Conservation (phyloP, 345 rosid species). For the Citrus reticulata region DNA sequence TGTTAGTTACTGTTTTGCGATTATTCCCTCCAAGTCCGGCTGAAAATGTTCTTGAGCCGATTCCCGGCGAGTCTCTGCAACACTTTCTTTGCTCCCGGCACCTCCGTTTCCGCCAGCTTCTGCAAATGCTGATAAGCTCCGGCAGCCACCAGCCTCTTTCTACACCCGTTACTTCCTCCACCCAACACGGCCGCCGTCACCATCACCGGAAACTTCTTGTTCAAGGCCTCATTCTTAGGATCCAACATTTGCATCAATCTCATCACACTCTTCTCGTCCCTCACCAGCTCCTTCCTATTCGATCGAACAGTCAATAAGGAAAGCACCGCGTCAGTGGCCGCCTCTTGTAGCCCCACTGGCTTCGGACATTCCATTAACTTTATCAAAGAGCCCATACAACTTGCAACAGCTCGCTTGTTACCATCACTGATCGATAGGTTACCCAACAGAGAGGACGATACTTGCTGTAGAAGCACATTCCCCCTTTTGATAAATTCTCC, state of each 20-base stretch:
- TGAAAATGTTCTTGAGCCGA: slow-evolving; percentile 56
- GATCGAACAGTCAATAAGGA: slow-evolving; percentile 51
- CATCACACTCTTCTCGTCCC: slow-evolving; percentile 69
- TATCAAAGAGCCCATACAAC: slow-evolving; percentile 54
- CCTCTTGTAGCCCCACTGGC: slow-evolving; percentile 73
- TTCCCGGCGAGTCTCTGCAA: slow-evolving; percentile 59
- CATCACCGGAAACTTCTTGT: slow-evolving; percentile 60
- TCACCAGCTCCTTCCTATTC: slow-evolving; percentile 57
- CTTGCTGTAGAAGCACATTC: slow-evolving; percentile 43
- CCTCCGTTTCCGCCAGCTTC: slow-evolving; percentile 52
- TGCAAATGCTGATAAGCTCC: slow-evolving; percentile 63
- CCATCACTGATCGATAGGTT: slow-evolving; percentile 56
- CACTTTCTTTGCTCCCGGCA: slow-evolving; percentile 63
- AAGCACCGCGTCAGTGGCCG: slow-evolving; percentile 51
- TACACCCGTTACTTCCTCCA: slow-evolving; percentile 45
- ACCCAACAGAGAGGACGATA: slow-evolving; percentile 47
- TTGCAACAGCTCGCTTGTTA: slow-evolving; percentile 63
- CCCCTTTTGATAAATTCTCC: slow-evolving; percentile 64
- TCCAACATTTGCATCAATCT: slow-evolving; percentile 70
- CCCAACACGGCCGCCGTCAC: slow-evolving; percentile 42
- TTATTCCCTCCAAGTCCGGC: slow-evolving; percentile 69
- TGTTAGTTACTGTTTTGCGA: slow-evolving; percentile 21
- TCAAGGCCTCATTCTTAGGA: slow-evolving; percentile 48
- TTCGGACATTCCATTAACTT: slow-evolving; percentile 65
- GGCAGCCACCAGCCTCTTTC: slow-evolving; percentile 48